These are phyloP conservation scores for Symbiotaphrina buchneri DNA, from an alignment of 495 filamentous ascomycete species.

Conservation along the genomic window DNA sequence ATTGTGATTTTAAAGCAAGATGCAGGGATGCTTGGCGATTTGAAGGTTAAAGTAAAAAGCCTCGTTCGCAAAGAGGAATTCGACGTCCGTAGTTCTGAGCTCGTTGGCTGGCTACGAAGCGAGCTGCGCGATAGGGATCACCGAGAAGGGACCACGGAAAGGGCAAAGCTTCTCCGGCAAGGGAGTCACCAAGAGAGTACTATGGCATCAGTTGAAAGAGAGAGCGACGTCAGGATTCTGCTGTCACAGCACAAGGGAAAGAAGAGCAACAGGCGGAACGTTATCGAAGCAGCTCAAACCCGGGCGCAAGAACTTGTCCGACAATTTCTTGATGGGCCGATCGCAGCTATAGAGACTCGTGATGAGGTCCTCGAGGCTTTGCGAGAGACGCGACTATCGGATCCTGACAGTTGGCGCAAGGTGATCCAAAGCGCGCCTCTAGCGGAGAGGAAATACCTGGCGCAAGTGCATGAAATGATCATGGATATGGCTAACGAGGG, in stretches of 20 bases:
- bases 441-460: conserved; percentile 66
- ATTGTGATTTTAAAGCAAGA: conserved; percentile 73
- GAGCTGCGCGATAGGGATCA: conserved; percentile 64
- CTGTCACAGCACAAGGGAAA: conserved; percentile 62
- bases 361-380: conserved; percentile 74
- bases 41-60: conserved; percentile 51
- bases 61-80: conserved; percentile 59
- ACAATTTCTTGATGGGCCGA: conserved; percentile 46
- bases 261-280: conserved; percentile 67
- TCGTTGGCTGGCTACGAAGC: conserved; percentile 57
- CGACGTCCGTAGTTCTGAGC: conserved; percentile 51
- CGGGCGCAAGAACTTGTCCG: conserved; percentile 38
- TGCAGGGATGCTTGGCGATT: conserved; percentile 27
- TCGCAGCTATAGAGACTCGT: conserved; percentile 71
- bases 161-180: conserved; percentile 14
- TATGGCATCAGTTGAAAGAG: conserved; percentile 7
- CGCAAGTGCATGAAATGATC: conserved; percentile 66
- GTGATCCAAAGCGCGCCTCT: conserved; percentile 59
- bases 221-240: conserved; percentile 54
- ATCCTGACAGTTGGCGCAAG: conserved; percentile 68
- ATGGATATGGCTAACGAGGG: conserved; percentile 33
- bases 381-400: conserved; percentile 46
- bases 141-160: conserved; percentile 21
- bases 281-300: conserved; percentile 56
- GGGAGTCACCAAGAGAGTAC: conserved; percentile 13